Evolutionary conservation across 345 rosid species (phyloP).

Genomic region (Eucalyptus sideroxylon): DNA sequence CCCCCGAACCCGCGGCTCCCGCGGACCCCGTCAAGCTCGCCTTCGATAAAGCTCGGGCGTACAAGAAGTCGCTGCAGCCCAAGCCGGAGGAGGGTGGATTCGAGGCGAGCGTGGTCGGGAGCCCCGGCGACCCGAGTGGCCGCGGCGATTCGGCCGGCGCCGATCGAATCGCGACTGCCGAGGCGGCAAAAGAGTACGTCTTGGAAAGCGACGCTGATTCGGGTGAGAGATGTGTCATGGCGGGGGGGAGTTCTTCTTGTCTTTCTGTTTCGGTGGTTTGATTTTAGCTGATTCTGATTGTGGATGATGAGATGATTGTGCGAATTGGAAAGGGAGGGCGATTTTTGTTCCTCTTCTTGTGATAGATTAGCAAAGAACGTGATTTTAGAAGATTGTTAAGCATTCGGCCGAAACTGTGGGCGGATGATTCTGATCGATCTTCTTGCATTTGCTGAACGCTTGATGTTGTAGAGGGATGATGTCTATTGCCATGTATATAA

Average conservation of each 20-base stretch:
- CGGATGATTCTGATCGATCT: not conserved
- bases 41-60: constrained; percentile 51
- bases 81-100: not conserved
- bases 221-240: not conserved
- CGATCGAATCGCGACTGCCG: constrained; percentile 31
- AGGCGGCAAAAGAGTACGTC: constrained; percentile 24
- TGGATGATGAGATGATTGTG: not conserved
- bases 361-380: not conserved
- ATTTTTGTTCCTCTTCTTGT: not conserved
- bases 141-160: constrained; percentile 8
- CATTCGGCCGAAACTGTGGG: not conserved
- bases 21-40: constrained; percentile 64
- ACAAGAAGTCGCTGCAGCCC: constrained; percentile 6
- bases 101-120: not conserved
- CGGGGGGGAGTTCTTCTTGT: not conserved
- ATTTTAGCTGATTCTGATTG: not conserved
- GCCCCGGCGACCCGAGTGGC: not conserved
- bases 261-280: not conserved
- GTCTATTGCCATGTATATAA: not conserved
- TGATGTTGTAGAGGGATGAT: not conserved
- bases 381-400: not conserved
- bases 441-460: not conserved
- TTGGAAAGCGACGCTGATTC: constrained; percentile 6
- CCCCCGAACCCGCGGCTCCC: not conserved
- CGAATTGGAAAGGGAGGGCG: not conserved